Evolutionary conservation across 2,329 filamentous ascomycete genomes (phyloP).

Genomic region (Neopestalotiopsis sp.): DNA sequence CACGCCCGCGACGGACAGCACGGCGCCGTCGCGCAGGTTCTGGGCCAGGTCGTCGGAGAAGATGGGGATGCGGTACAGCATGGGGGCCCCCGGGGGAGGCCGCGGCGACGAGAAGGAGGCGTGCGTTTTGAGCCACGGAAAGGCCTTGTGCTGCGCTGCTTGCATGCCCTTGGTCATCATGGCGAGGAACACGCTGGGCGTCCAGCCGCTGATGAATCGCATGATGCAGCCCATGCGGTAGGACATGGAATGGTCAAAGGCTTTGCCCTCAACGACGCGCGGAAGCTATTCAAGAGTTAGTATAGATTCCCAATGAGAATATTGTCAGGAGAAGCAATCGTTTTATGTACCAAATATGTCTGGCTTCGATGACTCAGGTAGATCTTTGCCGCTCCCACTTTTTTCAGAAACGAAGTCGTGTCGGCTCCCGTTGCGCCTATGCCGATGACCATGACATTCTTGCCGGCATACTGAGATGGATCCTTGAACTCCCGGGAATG

Average conservation of each 20-base stretch:
- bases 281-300: slow-evolving; percentile 4
- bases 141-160: slow-evolving; percentile 4
- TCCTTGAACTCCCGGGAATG: slow-evolving; percentile 10
- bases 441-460: slow-evolving; percentile 6
- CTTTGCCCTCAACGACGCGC: background rate
- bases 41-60: slow-evolving; percentile 11
- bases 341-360: slow-evolving; percentile 5
- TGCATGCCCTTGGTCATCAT: slow-evolving; percentile 8
- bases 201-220: background rate
- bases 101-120: slow-evolving; percentile 4
- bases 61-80: slow-evolving; percentile 10
- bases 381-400: background rate
- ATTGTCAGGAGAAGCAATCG: too few species aligned
- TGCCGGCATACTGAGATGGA: background rate
- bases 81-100: background rate
- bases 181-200: background rate
- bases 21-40: slow-evolving; percentile 2
- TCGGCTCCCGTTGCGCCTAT: slow-evolving; percentile 11
- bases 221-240: background rate
- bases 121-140: background rate
- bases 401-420: slow-evolving; percentile 8
- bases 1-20: background rate
- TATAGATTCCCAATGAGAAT: background rate
- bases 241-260: slow-evolving; percentile 14
- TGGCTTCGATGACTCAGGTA: slow-evolving; percentile 12